Evolutionary conservation across 2,329 filamentous ascomycete genomes (phyloP).

Genomic region (Phoma herbarum): DNA sequence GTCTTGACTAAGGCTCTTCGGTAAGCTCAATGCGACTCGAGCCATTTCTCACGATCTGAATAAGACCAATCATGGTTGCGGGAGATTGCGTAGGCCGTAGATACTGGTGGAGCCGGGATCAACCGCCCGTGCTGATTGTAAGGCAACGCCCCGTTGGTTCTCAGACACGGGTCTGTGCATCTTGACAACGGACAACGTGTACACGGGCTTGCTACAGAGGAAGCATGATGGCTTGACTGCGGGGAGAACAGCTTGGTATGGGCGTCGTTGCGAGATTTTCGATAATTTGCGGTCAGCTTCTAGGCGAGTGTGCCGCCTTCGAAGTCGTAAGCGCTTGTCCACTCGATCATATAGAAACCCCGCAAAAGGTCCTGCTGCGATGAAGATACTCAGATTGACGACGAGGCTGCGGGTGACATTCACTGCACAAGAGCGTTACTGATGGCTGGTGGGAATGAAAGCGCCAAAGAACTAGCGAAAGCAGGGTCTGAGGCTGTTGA

Average conservation of each 20-base stretch:
- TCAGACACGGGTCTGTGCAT: slow-evolving; percentile 1
- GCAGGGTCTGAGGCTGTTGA: background rate
- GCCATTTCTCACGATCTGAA: slow-evolving; percentile 4
- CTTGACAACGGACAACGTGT: background rate
- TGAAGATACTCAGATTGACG: background rate
- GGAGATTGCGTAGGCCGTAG: slow-evolving; percentile 11
- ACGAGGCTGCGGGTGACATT: background rate
- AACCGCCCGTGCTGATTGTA: slow-evolving; percentile 2
- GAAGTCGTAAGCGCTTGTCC: background rate
- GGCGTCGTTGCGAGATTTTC: background rate
- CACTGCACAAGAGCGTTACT: background rate
- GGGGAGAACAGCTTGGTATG: background rate
- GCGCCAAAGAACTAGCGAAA: background rate
- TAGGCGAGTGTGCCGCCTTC: slow-evolving; percentile 10
- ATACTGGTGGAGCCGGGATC: slow-evolving; percentile 18
- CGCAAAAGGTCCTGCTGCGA: background rate
- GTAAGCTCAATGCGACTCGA: slow-evolving; percentile 38
- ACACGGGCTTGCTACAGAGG: background rate
- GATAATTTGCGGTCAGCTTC: slow-evolving; percentile 7
- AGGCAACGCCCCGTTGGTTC: slow-evolving; percentile 4
- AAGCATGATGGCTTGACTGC: background rate
- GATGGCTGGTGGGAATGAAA: background rate
- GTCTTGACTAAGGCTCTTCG: slow-evolving; percentile 48
- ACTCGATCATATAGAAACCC: background rate
- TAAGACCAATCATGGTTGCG: slow-evolving; percentile 11